Evolutionary conservation across 495 filamentous ascomycete species (phyloP), one percentile per base, ranked within the genome.

Genomic region (Cenococcum geophilum): DNA sequence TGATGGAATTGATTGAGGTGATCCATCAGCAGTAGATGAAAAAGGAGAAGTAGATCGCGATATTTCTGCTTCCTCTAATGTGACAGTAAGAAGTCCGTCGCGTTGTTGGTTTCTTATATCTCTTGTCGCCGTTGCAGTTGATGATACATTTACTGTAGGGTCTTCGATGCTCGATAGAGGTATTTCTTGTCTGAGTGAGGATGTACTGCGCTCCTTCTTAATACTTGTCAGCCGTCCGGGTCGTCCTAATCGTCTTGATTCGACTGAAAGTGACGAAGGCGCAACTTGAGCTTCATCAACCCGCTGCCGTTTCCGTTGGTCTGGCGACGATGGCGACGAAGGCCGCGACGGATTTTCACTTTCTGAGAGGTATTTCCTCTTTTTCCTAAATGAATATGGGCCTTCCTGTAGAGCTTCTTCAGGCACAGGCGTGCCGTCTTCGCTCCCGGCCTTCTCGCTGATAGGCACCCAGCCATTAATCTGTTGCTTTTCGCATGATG

Each of bases 401-500:
- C 35, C 60, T 22, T 57, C 54, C 22, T 60, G 18, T 9, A 49
- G 20, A 6, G 16, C 40, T 5, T 58, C 60, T 36, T 59, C 51
- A 36, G 18, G 16, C 23, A 21, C 49, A 18, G 49, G 48, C 5
- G 58, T 51, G 4, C 27, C 21, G 10, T 60, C 55, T 48, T 62
- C 36, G 6, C 11, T 40, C 9, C 12, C 25, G 47, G 23, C 43
- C 49, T 49, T 43, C 40, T 55, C 50, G 10, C 57, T 63, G 51
- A 56, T 58, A 35, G 68, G 65, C 55, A 82, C 77, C 95, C 95
- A 98, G 8, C 93, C 95, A 73, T 95, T 96, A 27, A 80, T 76
- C 58, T 79, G 76, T 11, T 77, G 75, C n/a, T 78, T 74, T 74
- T 99, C 93, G 68, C 93, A 99, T 0, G 89, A 92, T 59, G 78